phyloP scores from a whole-genome alignment of 2,329 filamentous ascomycete genomes.

The Dactylellina parvicollis region DNA sequence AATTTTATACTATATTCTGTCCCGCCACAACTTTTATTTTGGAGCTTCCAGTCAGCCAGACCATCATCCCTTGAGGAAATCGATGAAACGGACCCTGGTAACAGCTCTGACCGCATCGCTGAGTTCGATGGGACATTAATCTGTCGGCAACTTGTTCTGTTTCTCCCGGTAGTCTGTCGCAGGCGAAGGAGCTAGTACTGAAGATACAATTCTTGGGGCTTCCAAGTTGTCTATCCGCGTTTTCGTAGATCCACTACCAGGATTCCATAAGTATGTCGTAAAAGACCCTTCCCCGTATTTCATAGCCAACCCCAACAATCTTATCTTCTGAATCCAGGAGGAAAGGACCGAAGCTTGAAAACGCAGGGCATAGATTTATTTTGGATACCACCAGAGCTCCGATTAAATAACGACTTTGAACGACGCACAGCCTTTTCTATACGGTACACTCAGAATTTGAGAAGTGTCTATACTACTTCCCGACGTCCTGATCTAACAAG shows the following conservation, averaged over 20 bases:
- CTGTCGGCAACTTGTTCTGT: constrained; percentile 49
- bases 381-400: constrained; percentile 7
- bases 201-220: constrained; percentile 16
- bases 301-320: constrained; percentile 43
- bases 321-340: constrained; percentile 44
- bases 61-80: constrained; percentile 44
- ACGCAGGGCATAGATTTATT: constrained; percentile 29
- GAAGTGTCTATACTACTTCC: too few species aligned
- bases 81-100: constrained; percentile 53
- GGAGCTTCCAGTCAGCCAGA: constrained; percentile 22
- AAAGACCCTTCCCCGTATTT: constrained; percentile 50
- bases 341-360: constrained; percentile 17
- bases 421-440: neutral
- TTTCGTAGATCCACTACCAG: constrained; percentile 51
- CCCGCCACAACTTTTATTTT: constrained; percentile 44
- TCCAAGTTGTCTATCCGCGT: constrained; percentile 17
- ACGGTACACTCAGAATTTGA: too few species aligned
- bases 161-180: constrained; percentile 53
- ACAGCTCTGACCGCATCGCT: constrained; percentile 47
- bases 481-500: too few species aligned
- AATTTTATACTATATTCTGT: constrained; percentile 27
- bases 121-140: constrained; percentile 37
- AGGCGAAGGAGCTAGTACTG: constrained; percentile 22
- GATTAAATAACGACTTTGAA: constrained; percentile 6
- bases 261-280: constrained; percentile 54